These are phyloP conservation scores for Exophiala oligosperma DNA, from an alignment of 2,329 filamentous ascomycete species.

Conservation along the genomic window DNA sequence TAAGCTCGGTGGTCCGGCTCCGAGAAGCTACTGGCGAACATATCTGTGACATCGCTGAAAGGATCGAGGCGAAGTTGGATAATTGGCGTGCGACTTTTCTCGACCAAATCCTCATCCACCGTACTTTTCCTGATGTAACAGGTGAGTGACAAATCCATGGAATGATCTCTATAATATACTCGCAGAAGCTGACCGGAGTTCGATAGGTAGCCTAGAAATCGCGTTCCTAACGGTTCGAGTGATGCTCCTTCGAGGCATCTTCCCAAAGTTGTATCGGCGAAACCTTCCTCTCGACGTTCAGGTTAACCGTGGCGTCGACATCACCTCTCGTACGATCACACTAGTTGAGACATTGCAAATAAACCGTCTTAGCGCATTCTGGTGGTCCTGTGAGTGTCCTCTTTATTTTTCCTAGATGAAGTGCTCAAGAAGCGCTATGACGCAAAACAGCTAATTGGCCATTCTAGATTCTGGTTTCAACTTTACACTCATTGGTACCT, in stretches of 20 bases:
- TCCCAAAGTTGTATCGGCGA: slow-evolving; percentile 17
- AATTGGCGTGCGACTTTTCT: slow-evolving; percentile 12
- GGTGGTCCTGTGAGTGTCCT: slow-evolving; percentile 18
- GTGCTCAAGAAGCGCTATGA: not conserved
- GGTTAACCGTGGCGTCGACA: slow-evolving; percentile 7
- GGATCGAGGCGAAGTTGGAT: slow-evolving; percentile 11
- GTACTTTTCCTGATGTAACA: slow-evolving; percentile 18
- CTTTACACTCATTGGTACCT: slow-evolving; percentile 13
- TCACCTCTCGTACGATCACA: slow-evolving; percentile 8
- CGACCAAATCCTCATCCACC: slow-evolving; percentile 12
- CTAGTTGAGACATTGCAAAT: slow-evolving; percentile 18
- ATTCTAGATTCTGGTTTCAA: slow-evolving; percentile 14
- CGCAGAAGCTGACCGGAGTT: too few relatives aligned
- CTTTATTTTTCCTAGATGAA: not conserved
- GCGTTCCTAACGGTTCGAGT: slow-evolving; percentile 15
- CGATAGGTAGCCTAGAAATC: slow-evolving; percentile 12
- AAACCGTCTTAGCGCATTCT: slow-evolving; percentile 16
- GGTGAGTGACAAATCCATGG: slow-evolving; percentile 1
- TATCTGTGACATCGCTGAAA: slow-evolving; percentile 9
- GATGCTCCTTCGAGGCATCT: slow-evolving; percentile 19
- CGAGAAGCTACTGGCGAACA: slow-evolving; percentile 12
- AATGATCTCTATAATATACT: too few relatives aligned
- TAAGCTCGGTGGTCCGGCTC: slow-evolving; percentile 13
- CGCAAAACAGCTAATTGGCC: not conserved
- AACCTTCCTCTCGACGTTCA: slow-evolving; percentile 7